A percentile compares a stretch with the other conserved stretches of the same genome.
Conservation (phyloP, 2,329 filamentous ascomycete species). For the Ophiostoma angusticollis region DNA sequence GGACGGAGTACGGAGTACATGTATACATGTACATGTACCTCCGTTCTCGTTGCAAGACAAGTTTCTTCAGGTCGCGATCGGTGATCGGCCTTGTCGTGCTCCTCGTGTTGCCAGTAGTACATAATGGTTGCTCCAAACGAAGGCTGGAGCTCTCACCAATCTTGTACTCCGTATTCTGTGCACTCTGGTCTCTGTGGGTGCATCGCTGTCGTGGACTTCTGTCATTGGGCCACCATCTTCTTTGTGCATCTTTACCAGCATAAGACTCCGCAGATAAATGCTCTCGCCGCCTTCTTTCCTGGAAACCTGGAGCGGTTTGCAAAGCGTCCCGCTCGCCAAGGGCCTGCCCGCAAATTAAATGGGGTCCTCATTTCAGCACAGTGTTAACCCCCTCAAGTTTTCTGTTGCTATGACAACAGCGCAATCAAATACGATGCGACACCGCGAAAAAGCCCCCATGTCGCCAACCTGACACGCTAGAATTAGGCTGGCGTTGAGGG, state of each 20-base stretch:
- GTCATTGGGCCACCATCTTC: constrained; percentile 8
- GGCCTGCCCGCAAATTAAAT: constrained; percentile 8
- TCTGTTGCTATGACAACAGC: constrained; percentile 9
- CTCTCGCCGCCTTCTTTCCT: neutral
- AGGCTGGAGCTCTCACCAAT: neutral
- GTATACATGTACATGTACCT: too few relatives aligned
- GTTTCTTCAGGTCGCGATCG: too few relatives aligned
- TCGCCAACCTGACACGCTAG: constrained; percentile 1
- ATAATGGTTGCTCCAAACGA: too few relatives aligned
- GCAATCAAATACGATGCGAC: constrained; percentile 1
- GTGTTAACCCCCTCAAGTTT: neutral
- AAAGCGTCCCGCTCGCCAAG: constrained; percentile 7
- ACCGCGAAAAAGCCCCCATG: neutral
- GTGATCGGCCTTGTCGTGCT: too few relatives aligned
- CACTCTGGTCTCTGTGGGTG: too few relatives aligned
- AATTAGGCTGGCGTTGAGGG: too few relatives aligned
- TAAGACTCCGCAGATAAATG: neutral
- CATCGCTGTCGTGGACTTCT: constrained; percentile 12
- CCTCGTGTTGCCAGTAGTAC: too few relatives aligned
- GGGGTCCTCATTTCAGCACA: constrained; percentile 10
- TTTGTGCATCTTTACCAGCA: constrained; percentile 3
- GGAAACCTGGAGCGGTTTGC: neutral
- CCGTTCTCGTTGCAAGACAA: too few relatives aligned
- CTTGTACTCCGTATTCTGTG: too few relatives aligned
- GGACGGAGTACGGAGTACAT: too few relatives aligned